Evolutionary conservation across 2,329 filamentous ascomycete species (phyloP), one percentile per base, ranked within the genome.

Genomic region (Tolypocladium album): DNA sequence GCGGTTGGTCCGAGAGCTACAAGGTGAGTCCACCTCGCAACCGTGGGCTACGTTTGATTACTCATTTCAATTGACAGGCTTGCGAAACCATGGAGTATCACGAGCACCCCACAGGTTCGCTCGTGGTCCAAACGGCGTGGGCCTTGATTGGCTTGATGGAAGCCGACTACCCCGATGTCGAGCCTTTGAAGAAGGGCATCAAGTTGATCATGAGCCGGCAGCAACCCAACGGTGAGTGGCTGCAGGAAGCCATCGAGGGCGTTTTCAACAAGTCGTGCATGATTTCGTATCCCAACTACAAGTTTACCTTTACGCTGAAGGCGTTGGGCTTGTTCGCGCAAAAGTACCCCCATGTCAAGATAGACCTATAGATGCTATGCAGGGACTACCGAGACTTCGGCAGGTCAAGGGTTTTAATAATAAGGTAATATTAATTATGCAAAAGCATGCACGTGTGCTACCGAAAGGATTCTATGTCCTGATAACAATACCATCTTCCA

Each of bases 241-340:
- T 89, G 65, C 92, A 97, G 71, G 94, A 97, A 74, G 88, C 89
- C 0, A 97, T 99, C 67, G 94, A 99, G 73, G 94, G 94, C 2
- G 94, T 99, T 13, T 99, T 99, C 76, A 99, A 99, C 76, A 96
- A 97, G 79, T 94, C 88, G 69, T 97, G 93, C 80, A 97, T 97
- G 91, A 99, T 99, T 65, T 94, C 91, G 0, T 99, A 99, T 70
- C 93, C 93, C 52, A 99, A 99, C 79, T 99, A 99, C 80, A 99
- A 97, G 78, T 94, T 96, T 72, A 89, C 88, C 61, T 99, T 97
- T 75, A 87, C 93, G 1, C 89, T 97, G 71, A 96, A 95, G 76
- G 94, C 94, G 2, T 74, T 99, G 64, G 94, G 94, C 6, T 88
- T 97, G 84, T 99, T 91, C 79, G 85, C 88, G 5, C 82, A 78